Percentiles rank a stretch among this genome's conserved stretches.
Evolutionary conservation across 768 basidiomycete species (phyloP).

Genomic region (Dioszegia hungarica): DNA sequence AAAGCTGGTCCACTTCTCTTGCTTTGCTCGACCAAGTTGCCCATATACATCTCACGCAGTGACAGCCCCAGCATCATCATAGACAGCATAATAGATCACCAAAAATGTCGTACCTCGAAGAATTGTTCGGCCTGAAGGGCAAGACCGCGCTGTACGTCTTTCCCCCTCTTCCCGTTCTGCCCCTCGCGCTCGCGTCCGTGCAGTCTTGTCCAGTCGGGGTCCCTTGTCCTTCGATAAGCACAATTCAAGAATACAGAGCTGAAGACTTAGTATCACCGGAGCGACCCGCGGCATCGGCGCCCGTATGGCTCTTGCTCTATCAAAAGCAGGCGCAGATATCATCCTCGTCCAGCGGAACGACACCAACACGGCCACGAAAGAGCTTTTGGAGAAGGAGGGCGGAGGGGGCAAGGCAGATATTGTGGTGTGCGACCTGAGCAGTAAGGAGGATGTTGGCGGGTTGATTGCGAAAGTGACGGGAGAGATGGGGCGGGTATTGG

Average conservation of each 20-base stretch:
- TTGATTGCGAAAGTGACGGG: constrained; percentile 53
- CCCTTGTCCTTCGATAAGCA: no score
- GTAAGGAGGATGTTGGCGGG: constrained; percentile 54
- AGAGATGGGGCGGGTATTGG: constrained; percentile 56
- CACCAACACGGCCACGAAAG: constrained; percentile 47
- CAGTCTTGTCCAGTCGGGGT: no score
- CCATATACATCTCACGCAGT: background rate
- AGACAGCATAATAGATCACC: background rate
- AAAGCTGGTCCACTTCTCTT: no score
- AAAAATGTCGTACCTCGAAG: constrained; percentile 39
- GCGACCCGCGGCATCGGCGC: constrained; percentile 50
- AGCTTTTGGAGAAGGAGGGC: constrained; percentile 47
- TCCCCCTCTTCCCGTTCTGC: background rate
- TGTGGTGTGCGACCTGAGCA: constrained; percentile 59
- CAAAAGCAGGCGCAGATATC: constrained; percentile 51
- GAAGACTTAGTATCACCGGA: constrained; percentile 35
- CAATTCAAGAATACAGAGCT: background rate
- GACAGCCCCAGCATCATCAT: background rate
- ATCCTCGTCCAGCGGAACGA: constrained; percentile 52
- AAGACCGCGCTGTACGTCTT: constrained; percentile 48
- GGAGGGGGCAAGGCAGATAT: constrained; percentile 49
- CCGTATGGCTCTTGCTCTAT: constrained; percentile 49
- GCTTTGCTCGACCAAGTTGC: no score
- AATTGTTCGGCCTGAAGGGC: constrained; percentile 49
- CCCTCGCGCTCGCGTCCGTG: background rate